Evolutionary conservation across 106 monocot species (phyloP).

Genomic region (Chionographis japonica): DNA sequence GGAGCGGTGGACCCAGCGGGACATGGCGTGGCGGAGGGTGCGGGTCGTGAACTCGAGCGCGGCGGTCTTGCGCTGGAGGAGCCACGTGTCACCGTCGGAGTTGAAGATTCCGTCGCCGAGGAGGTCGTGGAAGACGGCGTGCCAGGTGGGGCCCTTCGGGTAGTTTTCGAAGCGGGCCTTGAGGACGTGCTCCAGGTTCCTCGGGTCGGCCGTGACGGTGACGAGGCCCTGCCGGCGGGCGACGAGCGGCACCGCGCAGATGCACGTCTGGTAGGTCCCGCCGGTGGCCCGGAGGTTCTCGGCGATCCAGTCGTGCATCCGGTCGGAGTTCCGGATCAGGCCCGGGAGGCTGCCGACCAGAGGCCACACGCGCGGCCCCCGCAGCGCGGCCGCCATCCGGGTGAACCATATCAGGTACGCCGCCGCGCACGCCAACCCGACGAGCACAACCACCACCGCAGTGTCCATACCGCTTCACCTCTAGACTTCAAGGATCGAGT

Average conservation of each 20-base stretch:
- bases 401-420: constrained; percentile 73
- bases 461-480: background rate
- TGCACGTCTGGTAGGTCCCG: constrained; percentile 94
- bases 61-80: constrained; percentile 85
- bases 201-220: constrained; percentile 86
- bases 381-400: constrained; percentile 25
- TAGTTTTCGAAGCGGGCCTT: constrained; percentile 79
- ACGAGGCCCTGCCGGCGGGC: constrained; percentile 61
- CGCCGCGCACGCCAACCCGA: constrained; percentile 20
- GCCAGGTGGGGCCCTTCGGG: constrained; percentile 89
- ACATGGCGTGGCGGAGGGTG: constrained; percentile 84
- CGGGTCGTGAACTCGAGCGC: constrained; percentile 93
- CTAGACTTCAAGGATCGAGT: too few relatives aligned
- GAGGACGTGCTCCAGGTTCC: constrained; percentile 83
- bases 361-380: constrained; percentile 78
- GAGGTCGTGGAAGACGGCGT: constrained; percentile 79
- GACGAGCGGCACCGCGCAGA: constrained; percentile 66
- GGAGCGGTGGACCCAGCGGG: constrained; percentile 65
- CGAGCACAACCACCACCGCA: constrained; percentile 2
- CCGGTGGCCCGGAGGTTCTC: constrained; percentile 51
- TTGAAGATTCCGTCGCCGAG: constrained; percentile 96
- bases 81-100: constrained; percentile 83
- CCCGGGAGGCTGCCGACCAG: constrained; percentile 84
- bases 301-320: constrained; percentile 91
- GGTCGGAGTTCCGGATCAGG: constrained; percentile 48